Conservation (phyloP, 2,329 filamentous ascomycete genomes). For the Aspergillus sp. region DNA sequence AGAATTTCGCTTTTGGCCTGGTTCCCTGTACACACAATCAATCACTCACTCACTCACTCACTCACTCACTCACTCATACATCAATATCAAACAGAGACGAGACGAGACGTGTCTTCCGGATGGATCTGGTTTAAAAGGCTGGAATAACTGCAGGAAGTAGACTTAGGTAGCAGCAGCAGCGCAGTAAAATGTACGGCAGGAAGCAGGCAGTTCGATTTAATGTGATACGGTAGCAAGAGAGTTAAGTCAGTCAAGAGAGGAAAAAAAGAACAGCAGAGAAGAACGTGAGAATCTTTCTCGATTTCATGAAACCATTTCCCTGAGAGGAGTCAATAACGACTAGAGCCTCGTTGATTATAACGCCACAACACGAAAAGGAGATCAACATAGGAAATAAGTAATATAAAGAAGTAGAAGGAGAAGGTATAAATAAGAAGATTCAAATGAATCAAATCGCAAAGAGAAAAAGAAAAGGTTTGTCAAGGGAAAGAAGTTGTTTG, state of each 20-base stretch:
- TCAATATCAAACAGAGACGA: no score
- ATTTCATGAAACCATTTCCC: slow-evolving; percentile 23
- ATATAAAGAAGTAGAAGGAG: slow-evolving; percentile 24
- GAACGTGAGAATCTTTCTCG: slow-evolving; percentile 15
- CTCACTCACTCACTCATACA: no score
- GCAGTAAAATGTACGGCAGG: neutral
- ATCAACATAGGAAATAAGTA: slow-evolving; percentile 14
- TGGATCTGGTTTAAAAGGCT: neutral
- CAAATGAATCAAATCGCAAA: neutral
- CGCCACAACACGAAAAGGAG: slow-evolving; percentile 19
- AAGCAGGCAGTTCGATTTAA: slow-evolving; percentile 2
- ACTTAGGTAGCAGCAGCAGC: neutral
- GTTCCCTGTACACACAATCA: no score
- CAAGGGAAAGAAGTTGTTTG: neutral
- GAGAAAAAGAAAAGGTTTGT: slow-evolving; percentile 20
- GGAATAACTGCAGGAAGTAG: neutral
- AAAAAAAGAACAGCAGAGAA: slow-evolving; percentile 5
- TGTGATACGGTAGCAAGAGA: neutral
- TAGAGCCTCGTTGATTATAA: slow-evolving; percentile 14
- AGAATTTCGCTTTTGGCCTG: no score
- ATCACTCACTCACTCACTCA: no score
- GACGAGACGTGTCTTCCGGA: no score
- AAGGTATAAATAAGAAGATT: slow-evolving; percentile 20
- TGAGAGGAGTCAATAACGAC: slow-evolving; percentile 14
- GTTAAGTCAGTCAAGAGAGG: slow-evolving; percentile 5